Percentiles rank a stretch among this genome's conserved stretches.
Evolutionary conservation across 805 yeast genomes (phyloP).

Genomic region (Candida insectorum): DNA sequence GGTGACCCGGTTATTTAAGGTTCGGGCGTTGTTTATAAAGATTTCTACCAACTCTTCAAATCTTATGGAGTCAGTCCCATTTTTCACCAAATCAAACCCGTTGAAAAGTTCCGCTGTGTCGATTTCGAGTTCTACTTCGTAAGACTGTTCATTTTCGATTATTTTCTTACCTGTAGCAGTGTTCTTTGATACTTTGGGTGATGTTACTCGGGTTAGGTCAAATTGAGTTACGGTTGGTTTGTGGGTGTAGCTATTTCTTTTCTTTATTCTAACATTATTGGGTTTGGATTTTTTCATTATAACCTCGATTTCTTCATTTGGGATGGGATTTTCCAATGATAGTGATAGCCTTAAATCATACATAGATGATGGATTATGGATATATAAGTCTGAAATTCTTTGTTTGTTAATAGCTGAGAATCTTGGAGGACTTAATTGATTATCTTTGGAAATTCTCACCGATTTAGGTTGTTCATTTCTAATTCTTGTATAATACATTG

Average conservation of each 20-base stretch:
- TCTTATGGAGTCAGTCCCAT: conserved; percentile 34
- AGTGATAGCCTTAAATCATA: conserved; percentile 76
- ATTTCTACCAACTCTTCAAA: conserved; percentile 45
- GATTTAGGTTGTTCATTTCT: conserved; percentile 63
- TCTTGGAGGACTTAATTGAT: conserved; percentile 56
- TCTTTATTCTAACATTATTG: conserved; percentile 61
- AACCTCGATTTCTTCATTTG: conserved; percentile 53
- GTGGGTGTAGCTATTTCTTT: conserved; percentile 69
- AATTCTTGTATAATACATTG: conserved; percentile 57
- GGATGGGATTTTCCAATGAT: conserved; percentile 72
- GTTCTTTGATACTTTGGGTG: conserved; percentile 34
- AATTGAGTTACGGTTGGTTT: conserved; percentile 69
- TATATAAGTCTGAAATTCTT: conserved; percentile 66
- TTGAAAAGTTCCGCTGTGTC: conserved; percentile 36
- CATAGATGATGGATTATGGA: conserved; percentile 72
- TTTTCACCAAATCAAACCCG: conserved; percentile 39
- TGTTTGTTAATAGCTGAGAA: conserved; percentile 71
- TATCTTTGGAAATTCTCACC: conserved; percentile 65
- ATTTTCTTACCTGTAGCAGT: conserved; percentile 32
- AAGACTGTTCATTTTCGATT: conserved; percentile 30
- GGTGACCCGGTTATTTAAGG: conserved; percentile 42
- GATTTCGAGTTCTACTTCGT: conserved; percentile 41
- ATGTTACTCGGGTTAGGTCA: conserved; percentile 62
- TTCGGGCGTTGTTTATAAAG: conserved; percentile 41
- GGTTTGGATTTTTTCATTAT: conserved; percentile 50